Percentiles rank a stretch among this genome's conserved stretches.
phyloP scores from a whole-genome alignment of 306 rosid genomes.

The Senna siamea region DNA sequence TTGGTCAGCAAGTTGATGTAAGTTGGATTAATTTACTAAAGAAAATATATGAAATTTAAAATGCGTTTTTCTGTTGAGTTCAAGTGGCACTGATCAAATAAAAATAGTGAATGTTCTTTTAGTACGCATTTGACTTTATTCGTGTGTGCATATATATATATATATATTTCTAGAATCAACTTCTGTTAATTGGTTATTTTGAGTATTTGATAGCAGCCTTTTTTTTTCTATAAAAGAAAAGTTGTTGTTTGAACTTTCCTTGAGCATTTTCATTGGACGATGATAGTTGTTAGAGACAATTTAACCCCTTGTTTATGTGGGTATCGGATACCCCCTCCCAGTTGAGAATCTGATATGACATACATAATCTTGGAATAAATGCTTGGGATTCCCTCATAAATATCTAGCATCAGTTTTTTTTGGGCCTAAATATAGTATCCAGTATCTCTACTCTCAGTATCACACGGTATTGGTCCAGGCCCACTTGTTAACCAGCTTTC shows the following conservation, averaged over 20 bases:
- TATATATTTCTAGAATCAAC: neutral
- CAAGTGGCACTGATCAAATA: neutral
- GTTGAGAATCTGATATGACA: constrained; percentile 16
- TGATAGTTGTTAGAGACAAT: neutral
- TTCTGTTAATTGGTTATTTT: neutral
- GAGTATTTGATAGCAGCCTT: neutral
- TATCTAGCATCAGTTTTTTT: neutral
- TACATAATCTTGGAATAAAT: constrained; percentile 38
- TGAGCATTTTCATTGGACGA: neutral
- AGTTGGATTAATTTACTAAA: no score
- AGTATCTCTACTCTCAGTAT: neutral
- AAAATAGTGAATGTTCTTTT: neutral
- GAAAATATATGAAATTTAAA: no score
- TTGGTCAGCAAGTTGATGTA: no score
- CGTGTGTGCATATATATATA: no score
- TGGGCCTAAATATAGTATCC: neutral
- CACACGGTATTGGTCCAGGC: neutral
- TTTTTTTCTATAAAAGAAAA: neutral
- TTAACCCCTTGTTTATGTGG: constrained; percentile 37
- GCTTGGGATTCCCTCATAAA: constrained; percentile 26
- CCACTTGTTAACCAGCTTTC: neutral
- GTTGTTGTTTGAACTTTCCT: neutral
- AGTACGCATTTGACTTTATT: neutral
- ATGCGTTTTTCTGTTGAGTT: neutral
- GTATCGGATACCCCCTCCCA: constrained; percentile 36